Evolutionary conservation across 139 green algal genomes (phyloP), one percentile per base, ranked within the genome.

Genomic region (Microglena sp.): DNA sequence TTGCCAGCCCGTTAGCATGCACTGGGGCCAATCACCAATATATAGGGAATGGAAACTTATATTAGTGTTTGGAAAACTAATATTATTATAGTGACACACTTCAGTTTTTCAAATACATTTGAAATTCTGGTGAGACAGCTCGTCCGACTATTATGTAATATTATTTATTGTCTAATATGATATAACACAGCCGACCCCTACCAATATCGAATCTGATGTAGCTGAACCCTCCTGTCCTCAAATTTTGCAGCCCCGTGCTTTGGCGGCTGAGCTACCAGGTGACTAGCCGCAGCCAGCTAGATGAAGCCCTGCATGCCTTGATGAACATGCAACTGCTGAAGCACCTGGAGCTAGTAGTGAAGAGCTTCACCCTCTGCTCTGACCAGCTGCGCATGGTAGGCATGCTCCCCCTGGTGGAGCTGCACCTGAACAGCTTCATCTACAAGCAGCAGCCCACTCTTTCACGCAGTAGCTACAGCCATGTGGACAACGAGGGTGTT

Each of bases 401-500:
- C 32, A 73, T 81, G 71, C 72, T 87, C 54, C 74, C 74, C 3
- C 58, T 89, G 61, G 56, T 66, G 2, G 78, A 86, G 66, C 65
- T 89, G 61, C 60, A 71, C 0, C 67, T 89, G n/a, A 72, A 87
- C 73, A 82, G 71, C 59, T 78, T 75, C 60, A 69, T 79, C 15
- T 83, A 86, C 71, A 79, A 82, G 73, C 74, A 85, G 77, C 75
- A 84, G 71, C 77, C 75, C 0, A 80, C 75, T 18, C 68, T 84
- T 27, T 76, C 59, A 24, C 83, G 73, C 60, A 75, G 69, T 34
- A 71, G 70, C 60, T 83, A 78, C 59, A 84, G 74, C 66, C 81
- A 90, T 61, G 46, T 90, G 5, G 81, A 87, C 72, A 86, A 88
- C 29, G 79, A 84, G 43, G 80, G 81, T 24, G 77, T 88, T 3